Base-by-base conservation (phyloP, 2,329 filamentous ascomycete species). In the Xylariomycetidae sp. region DNA sequence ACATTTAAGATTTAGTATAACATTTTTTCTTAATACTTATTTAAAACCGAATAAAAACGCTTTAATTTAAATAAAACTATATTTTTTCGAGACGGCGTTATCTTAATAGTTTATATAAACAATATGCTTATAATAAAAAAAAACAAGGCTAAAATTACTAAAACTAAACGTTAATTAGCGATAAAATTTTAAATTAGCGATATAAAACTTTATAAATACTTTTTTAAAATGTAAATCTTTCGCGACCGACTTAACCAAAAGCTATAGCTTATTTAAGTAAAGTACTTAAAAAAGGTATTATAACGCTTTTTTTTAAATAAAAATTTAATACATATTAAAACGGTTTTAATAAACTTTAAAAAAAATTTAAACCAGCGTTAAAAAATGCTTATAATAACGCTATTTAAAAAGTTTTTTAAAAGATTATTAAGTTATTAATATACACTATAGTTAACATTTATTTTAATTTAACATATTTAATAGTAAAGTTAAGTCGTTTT, bases 1-100 rank as follows among this genome's bases (percentile, higher is more conserved):
- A 12, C 10, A 4, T 19, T 19, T 30, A 30, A 30, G 14, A 30
- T 30, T n/a, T 30, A 30, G 13, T 30, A 30, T 30, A 30, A 30
- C 22, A 30, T 6, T 4, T 19, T 30, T 19, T 30, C 13, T 4
- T 19, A 29, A 10, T 29, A 17, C 17, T 16, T 29, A 16, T 29
- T 29, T 17, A 29, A 27, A 27, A 27, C 7, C 16, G 16, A n/a
- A n/a, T n/a, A 27, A 27, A n/a, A n/a, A n/a, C n/a, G n/a, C n/a
- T n/a, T n/a, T n/a, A n/a, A n/a, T n/a, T n/a, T n/a, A n/a, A n/a
- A n/a, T n/a, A n/a, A n/a, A n/a, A n/a, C n/a, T n/a, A n/a, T n/a
- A n/a, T n/a, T n/a, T n/a, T n/a, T n/a, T n/a, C n/a, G n/a, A n/a
- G n/a, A n/a, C n/a, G n/a, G n/a, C n/a, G n/a, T n/a, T n/a, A n/a